These are phyloP conservation scores for Zizania latifolia DNA, from an alignment of 176 grass and related monocot species.

Conservation along the genomic window DNA sequence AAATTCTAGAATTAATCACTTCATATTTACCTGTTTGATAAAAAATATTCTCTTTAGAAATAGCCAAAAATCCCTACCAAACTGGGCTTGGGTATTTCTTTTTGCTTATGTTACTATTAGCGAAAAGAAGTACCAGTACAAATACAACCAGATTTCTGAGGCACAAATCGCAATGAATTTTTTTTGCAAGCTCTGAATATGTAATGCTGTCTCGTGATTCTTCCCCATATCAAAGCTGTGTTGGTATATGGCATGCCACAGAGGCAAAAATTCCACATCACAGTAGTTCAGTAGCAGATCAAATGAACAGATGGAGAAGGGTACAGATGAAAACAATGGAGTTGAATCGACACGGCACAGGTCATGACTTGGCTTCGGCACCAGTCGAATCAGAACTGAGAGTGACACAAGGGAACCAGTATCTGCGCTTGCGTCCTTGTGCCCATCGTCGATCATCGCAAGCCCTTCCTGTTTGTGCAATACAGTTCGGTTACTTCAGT, in stretches of 20 bases:
- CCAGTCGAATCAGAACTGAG: constrained; percentile 45
- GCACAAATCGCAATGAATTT: background rate
- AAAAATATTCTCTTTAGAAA: no score
- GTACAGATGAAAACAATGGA: background rate
- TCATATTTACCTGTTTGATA: no score
- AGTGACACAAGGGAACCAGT: constrained; percentile 92
- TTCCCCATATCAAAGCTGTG: background rate
- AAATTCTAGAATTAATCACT: no score
- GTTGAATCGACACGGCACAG: background rate
- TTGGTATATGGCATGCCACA: background rate
- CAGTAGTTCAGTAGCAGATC: background rate
- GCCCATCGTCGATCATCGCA: constrained; percentile 94
- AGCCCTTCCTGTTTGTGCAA: constrained; percentile 65
- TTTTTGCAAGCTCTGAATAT: background rate
- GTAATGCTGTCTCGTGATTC: background rate
- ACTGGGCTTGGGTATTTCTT: no score
- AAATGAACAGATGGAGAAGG: background rate
- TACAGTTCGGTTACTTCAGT: no score
- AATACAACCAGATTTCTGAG: background rate
- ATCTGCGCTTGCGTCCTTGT: constrained; percentile 72
- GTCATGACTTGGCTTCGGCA: constrained; percentile 22
- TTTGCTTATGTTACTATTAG: no score
- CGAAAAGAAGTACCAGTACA: background rate
- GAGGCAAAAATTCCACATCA: background rate
- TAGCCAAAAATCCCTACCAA: no score